Percentiles rank a stretch among this genome's conserved stretches.
Evolutionary conservation across 2,329 filamentous ascomycete species (phyloP).

Genomic region (Didymella pomorum): DNA sequence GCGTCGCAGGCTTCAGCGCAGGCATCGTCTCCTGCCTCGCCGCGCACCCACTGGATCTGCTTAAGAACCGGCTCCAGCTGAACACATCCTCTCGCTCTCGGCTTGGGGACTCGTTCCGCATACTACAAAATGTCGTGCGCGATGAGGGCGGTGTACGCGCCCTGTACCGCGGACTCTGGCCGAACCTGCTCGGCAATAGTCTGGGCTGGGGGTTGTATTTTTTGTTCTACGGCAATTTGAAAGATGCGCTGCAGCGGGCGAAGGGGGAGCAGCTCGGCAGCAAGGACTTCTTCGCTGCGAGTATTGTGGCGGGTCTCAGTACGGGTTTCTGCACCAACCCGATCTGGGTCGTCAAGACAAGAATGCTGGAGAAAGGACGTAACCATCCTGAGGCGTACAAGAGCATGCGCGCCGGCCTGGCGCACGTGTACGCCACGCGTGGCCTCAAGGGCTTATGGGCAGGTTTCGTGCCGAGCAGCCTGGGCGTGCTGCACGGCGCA

Average conservation of each 20-base stretch:
- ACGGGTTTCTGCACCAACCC: conserved; percentile 90
- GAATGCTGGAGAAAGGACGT: conserved; percentile 88
- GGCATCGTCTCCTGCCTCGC: conserved; percentile 85
- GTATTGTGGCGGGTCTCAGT: conserved; percentile 70
- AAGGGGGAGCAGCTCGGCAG: conserved; percentile 61
- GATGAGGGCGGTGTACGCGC: conserved; percentile 69
- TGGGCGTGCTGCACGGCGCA: conserved; percentile 90
- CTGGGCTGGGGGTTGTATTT: conserved; percentile 94
- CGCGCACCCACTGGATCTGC: conserved; percentile 91
- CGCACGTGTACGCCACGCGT: conserved; percentile 72
- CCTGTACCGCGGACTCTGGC: conserved; percentile 87
- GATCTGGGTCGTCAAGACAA: conserved; percentile 97
- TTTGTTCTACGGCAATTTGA: conserved; percentile 71
- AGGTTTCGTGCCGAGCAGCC: conserved; percentile 80
- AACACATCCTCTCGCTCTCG: conserved; percentile 53
- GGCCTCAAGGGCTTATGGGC: conserved; percentile 85
- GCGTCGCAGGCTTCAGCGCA: conserved; percentile 86
- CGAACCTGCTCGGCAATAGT: conserved; percentile 91
- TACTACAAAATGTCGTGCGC: conserved; percentile 60
- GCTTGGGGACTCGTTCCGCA: conserved; percentile 61
- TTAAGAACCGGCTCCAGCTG: conserved; percentile 93
- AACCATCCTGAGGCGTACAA: conserved; percentile 79
- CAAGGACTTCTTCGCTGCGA: conserved; percentile 82
- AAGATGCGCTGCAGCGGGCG: conserved; percentile 59
- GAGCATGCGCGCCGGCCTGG: conserved; percentile 75